Percentiles rank a stretch among this genome's conserved stretches.
phyloP scores from a whole-genome alignment of 106 monocot species.

The Acorus calamus region DNA sequence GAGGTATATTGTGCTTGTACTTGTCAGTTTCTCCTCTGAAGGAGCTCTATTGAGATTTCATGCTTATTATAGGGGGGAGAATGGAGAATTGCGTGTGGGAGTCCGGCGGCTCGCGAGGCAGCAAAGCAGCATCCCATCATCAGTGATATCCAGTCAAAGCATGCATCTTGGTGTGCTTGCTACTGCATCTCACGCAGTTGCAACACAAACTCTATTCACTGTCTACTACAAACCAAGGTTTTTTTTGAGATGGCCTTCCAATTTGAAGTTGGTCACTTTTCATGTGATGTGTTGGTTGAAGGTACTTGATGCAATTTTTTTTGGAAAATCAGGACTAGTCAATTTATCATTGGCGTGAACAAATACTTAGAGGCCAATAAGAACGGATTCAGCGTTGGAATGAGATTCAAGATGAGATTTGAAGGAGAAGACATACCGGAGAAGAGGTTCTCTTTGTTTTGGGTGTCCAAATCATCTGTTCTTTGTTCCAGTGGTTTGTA shows the following conservation, averaged over 20 bases:
- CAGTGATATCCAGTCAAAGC: slow-evolving; percentile 50
- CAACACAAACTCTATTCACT: slow-evolving; percentile 32
- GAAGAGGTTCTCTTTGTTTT: slow-evolving; percentile 34
- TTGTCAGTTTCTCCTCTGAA: not conserved
- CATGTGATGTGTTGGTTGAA: not conserved
- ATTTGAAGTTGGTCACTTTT: not conserved
- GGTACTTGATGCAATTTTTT: not conserved
- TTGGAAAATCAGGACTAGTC: slow-evolving; percentile 39
- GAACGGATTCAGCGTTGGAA: slow-evolving; percentile 35
- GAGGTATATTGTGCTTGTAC: slow-evolving; percentile 11
- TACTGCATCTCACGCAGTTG: slow-evolving; percentile 49
- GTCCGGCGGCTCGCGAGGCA: slow-evolving; percentile 27
- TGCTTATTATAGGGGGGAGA: slow-evolving; percentile 28
- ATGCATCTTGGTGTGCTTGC: slow-evolving; percentile 58
- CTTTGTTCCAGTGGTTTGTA: not conserved
- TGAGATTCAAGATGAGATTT: slow-evolving; percentile 76
- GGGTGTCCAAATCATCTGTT: not conserved
- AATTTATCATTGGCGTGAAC: slow-evolving; percentile 57
- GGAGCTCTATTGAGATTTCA: not conserved
- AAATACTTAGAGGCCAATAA: slow-evolving; percentile 58
- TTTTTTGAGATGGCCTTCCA: not conserved
- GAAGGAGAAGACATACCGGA: slow-evolving; percentile 78
- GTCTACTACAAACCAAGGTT: slow-evolving; percentile 52
- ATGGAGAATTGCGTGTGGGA: slow-evolving; percentile 36
- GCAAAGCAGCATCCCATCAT: slow-evolving; percentile 33